Percentiles rank a stretch among this genome's conserved stretches.
These are phyloP conservation scores for Chalciporus piperatus DNA, from an alignment of 768 basidiomycete species.

Conservation along the genomic window DNA sequence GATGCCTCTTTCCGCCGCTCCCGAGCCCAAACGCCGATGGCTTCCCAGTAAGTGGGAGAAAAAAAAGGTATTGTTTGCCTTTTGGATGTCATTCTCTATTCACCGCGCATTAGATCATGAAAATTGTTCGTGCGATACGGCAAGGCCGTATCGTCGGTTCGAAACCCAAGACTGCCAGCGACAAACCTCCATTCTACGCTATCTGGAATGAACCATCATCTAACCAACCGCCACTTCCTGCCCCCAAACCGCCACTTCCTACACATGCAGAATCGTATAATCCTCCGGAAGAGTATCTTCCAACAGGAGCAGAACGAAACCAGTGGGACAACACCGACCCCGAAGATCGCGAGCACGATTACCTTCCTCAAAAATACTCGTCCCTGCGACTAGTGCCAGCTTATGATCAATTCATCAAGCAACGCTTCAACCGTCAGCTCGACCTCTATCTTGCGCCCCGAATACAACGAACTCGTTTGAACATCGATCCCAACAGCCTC, in stretches of 20 bases:
- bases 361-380: slow-evolving; percentile 82
- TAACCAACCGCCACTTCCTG: slow-evolving; percentile 82
- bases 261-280: slow-evolving; percentile 98
- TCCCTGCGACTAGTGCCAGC: slow-evolving; percentile 89
- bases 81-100: not conserved
- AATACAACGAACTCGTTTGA: slow-evolving; percentile 80
- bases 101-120: slow-evolving; percentile 73
- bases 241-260: slow-evolving; percentile 87
- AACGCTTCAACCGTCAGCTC: slow-evolving; percentile 89
- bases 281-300: slow-evolving; percentile 95
- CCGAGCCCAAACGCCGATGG: slow-evolving; percentile 96
- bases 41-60: slow-evolving; percentile 99
- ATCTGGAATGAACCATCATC: slow-evolving; percentile 87
- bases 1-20: slow-evolving; percentile 88
- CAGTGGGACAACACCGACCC: slow-evolving; percentile 81
- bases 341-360: slow-evolving; percentile 88
- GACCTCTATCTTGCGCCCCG: slow-evolving; percentile 97
- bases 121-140: slow-evolving; percentile 97
- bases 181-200: slow-evolving; percentile 69
- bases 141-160: slow-evolving; percentile 91
- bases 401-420: slow-evolving; percentile 88
- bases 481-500: slow-evolving; percentile 87
- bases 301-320: slow-evolving; percentile 74
- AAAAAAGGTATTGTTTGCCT: slow-evolving; percentile 68
- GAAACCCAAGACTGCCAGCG: slow-evolving; percentile 73